Percentiles rank a stretch among this genome's conserved stretches.
Evolutionary conservation across 73 alveolate genomes (phyloP).

Genomic region (Tetrahymena malaccensis): DNA sequence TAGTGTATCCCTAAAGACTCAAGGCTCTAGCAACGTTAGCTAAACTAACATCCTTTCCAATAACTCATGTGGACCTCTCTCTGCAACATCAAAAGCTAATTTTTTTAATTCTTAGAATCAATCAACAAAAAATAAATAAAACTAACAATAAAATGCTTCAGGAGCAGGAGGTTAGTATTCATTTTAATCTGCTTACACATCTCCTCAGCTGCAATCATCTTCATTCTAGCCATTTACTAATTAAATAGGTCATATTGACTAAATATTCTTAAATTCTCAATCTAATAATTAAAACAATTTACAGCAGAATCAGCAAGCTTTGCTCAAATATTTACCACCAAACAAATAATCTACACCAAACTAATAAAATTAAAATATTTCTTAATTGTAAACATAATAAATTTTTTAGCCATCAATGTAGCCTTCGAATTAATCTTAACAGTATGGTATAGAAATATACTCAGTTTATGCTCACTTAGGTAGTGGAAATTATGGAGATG

Average conservation of each 20-base stretch:
- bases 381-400: not conserved
- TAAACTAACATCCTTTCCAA: not conserved
- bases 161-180: not conserved
- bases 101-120: not conserved
- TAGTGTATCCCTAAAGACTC: not conserved
- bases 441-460: conserved; percentile 27
- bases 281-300: not conserved
- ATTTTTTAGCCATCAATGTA: not conserved
- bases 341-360: not conserved
- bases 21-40: not conserved
- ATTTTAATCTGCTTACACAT: not conserved
- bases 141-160: not conserved
- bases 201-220: not conserved
- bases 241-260: not conserved
- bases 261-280: not conserved
- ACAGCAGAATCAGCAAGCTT: not conserved
- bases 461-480: conserved; percentile 60
- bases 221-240: not conserved
- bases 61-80: not conserved
- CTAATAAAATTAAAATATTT: not conserved
- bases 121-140: not conserved
- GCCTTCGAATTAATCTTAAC: not conserved
- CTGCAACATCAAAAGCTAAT: not conserved
- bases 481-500: conserved; percentile 90
- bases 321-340: not conserved